Percentiles rank a stretch among this genome's conserved stretches.
Evolutionary conservation across 2,329 filamentous ascomycete genomes (phyloP).

Genomic region (Colletotrichum graminicola): DNA sequence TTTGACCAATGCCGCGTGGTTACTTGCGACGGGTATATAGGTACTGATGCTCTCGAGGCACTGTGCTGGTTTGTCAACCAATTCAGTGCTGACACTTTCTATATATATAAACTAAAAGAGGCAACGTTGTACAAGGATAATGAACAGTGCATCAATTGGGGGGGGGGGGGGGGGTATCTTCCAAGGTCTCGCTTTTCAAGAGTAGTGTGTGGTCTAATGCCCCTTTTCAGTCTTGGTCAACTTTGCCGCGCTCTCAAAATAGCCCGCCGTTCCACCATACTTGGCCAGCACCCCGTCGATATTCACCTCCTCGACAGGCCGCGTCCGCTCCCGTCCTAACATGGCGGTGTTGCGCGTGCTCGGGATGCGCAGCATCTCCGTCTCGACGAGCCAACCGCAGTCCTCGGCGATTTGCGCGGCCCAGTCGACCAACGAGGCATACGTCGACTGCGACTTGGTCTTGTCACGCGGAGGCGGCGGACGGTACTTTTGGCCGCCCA

Average conservation of each 20-base stretch:
- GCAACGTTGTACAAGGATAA: background rate
- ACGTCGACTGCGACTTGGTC: conserved; percentile 73
- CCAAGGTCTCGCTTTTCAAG: background rate
- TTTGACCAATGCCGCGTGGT: conserved; percentile 19
- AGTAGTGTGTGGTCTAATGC: conserved; percentile 49
- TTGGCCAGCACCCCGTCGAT: conserved; percentile 59
- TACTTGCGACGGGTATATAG: background rate
- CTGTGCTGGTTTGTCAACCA: background rate
- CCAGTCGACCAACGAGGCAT: conserved; percentile 86
- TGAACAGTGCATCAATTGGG: background rate
- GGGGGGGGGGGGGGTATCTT: background rate
- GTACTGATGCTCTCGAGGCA: background rate
- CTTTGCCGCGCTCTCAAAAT: conserved; percentile 70
- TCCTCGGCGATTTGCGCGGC: conserved; percentile 76
- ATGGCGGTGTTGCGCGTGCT: conserved; percentile 90
- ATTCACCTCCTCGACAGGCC: conserved; percentile 50
- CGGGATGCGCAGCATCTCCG: conserved; percentile 89
- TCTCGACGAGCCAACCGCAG: conserved; percentile 82
- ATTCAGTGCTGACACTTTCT: too few relatives aligned
- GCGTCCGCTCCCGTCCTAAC: conserved; percentile 70
- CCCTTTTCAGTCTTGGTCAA: conserved; percentile 65
- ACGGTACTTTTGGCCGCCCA: conserved; percentile 81
- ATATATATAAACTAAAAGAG: too few relatives aligned
- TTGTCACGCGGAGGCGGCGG: conserved; percentile 68
- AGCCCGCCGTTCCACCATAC: conserved; percentile 69